Conservation (phyloP, 176 grass and related monocot species). For the Guadua angustifolia region DNA sequence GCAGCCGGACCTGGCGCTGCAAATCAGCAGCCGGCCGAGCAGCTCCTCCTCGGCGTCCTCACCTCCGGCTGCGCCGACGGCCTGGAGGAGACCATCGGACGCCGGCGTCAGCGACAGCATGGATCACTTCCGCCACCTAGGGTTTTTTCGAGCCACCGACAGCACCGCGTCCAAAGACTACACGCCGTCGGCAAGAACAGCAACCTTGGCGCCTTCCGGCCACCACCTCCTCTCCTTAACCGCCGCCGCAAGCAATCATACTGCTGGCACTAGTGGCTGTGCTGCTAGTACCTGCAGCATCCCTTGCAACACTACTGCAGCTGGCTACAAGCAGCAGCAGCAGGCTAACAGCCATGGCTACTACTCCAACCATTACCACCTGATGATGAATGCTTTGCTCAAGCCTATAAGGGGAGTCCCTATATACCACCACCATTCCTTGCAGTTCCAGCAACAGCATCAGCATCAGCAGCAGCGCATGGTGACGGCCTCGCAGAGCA, state of each 20-base stretch:
- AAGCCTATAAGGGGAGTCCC: slow-evolving; percentile 52
- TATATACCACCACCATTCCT: slow-evolving; percentile 31
- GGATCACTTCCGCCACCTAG: slow-evolving; percentile 20
- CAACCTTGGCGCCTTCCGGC: not conserved
- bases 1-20: slow-evolving; percentile 35
- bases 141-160: slow-evolving; percentile 22
- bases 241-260: not conserved
- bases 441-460: not conserved
- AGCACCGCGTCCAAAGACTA: not conserved
- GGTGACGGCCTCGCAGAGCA: not conserved
- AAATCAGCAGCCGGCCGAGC: slow-evolving; percentile 16
- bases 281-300: not conserved
- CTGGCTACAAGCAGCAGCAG: not conserved
- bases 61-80: not conserved
- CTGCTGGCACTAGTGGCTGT: not conserved
- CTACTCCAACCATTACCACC: slow-evolving; percentile 25
- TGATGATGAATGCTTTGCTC: slow-evolving; percentile 17
- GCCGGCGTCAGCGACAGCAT: not conserved
- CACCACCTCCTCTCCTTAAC: not conserved
- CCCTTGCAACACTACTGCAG: not conserved
- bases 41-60: not conserved
- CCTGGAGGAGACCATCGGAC: not conserved
- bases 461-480: slow-evolving; percentile 29
- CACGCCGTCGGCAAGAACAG: not conserved
- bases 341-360: not conserved